Evolutionary conservation across 2,329 filamentous ascomycete species (phyloP).

Genomic region (Colletotrichum incanum): DNA sequence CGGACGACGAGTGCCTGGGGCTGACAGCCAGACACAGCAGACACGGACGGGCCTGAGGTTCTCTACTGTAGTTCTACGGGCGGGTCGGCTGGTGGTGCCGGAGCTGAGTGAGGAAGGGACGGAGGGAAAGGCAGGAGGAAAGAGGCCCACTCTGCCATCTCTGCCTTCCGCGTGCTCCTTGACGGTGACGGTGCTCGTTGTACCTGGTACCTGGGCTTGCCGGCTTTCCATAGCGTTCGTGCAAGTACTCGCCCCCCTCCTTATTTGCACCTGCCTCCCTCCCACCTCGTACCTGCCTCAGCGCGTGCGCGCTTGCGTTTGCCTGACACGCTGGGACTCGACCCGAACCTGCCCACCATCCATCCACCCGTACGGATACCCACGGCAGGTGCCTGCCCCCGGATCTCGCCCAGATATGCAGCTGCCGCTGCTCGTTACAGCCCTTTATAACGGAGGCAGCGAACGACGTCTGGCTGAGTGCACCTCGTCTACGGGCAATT

Average conservation of each 20-base stretch:
- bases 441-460: neutral
- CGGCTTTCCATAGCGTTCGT: neutral
- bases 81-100: slow-evolving; percentile 44
- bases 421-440: neutral
- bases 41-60: slow-evolving; percentile 31
- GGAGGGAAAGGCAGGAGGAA: slow-evolving; percentile 31
- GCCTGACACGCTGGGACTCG: slow-evolving; percentile 13
- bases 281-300: slow-evolving; percentile 23
- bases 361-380: neutral
- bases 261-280: neutral
- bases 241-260: neutral
- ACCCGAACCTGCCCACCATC: neutral
- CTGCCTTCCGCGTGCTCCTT: slow-evolving; percentile 19
- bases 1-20: slow-evolving; percentile 6
- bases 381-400: neutral
- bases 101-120: slow-evolving; percentile 39
- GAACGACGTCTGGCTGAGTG: neutral
- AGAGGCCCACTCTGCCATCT: slow-evolving; percentile 25
- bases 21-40: neutral
- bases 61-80: slow-evolving; percentile 35
- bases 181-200: neutral
- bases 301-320: slow-evolving; percentile 30
- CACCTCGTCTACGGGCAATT: no score
- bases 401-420: neutral
- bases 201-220: neutral